phyloP scores from a whole-genome alignment of 306 rosid genomes.

The Begonia peltatifolia region DNA sequence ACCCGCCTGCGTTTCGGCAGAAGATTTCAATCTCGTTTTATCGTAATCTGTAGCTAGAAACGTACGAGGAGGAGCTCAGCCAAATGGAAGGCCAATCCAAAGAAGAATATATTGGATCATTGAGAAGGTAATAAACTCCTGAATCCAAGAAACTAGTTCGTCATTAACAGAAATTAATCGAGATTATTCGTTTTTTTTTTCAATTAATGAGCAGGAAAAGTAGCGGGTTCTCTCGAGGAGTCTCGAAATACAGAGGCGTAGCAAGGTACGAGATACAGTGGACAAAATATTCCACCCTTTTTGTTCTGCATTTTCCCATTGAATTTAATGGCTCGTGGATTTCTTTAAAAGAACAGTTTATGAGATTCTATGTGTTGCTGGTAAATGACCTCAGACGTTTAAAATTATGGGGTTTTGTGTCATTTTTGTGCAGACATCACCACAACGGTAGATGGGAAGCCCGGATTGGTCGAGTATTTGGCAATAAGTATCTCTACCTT shows the following conservation, averaged over 20 bases:
- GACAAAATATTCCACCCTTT: neutral
- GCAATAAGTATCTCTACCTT: constrained; percentile 40
- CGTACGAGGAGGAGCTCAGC: constrained; percentile 52
- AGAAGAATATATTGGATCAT: constrained; percentile 88
- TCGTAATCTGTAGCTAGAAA: constrained; percentile 24
- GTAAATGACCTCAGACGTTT: too few relatives aligned
- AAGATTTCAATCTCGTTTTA: too few relatives aligned
- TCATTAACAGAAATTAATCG: neutral
- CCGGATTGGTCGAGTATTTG: constrained; percentile 33
- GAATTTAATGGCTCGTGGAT: neutral
- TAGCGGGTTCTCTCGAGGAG: constrained; percentile 96
- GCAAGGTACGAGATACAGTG: constrained; percentile 42
- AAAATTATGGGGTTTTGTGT: neutral
- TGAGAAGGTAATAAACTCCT: constrained; percentile 47
- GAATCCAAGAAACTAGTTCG: neutral
- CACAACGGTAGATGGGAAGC: constrained; percentile 54
- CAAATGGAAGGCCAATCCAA: constrained; percentile 74
- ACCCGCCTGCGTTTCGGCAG: neutral
- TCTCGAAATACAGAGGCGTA: constrained; percentile 87
- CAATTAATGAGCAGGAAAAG: constrained; percentile 45
- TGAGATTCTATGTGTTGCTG: too few relatives aligned
- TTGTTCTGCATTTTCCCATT: neutral
- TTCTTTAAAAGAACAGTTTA: too few relatives aligned
- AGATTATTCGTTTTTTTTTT: too few relatives aligned
- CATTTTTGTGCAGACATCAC: constrained; percentile 27